Evolutionary conservation across 139 green algal species (phyloP).

Genomic region (Yamagishiella unicocca): DNA sequence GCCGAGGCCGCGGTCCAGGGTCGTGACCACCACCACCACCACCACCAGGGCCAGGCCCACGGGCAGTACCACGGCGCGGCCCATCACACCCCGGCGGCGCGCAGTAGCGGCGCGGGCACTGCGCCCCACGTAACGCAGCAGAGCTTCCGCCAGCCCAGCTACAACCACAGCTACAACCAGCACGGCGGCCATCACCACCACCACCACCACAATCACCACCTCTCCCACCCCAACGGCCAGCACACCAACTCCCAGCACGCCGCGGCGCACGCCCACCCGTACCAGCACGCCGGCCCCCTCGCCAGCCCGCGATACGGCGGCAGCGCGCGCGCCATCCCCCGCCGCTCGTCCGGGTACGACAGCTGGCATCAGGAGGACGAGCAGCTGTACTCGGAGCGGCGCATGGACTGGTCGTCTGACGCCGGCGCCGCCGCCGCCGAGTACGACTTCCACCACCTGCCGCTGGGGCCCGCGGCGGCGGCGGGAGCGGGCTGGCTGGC

Average conservation of each 20-base stretch:
- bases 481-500: too few relatives aligned
- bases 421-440: too few relatives aligned
- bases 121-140: too few relatives aligned
- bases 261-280: background rate
- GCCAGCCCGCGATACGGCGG: background rate
- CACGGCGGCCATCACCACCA: background rate
- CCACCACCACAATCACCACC: slow-evolving; percentile 16
- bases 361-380: background rate
- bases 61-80: background rate
- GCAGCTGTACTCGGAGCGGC: background rate
- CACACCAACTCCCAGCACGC: background rate
- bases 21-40: background rate
- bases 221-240: background rate
- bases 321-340: background rate
- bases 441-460: too few relatives aligned
- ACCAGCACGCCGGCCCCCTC: background rate
- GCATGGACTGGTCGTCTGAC: background rate
- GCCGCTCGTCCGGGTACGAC: slow-evolving; percentile 27
- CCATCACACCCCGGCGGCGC: background rate
- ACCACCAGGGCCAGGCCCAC: background rate
- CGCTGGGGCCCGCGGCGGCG: background rate
- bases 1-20: too few relatives aligned
- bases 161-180: too few relatives aligned
- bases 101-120: background rate
- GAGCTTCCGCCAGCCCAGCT: background rate